Conservation (phyloP, 139 green algal species). For the Tetraselmis striata region DNA sequence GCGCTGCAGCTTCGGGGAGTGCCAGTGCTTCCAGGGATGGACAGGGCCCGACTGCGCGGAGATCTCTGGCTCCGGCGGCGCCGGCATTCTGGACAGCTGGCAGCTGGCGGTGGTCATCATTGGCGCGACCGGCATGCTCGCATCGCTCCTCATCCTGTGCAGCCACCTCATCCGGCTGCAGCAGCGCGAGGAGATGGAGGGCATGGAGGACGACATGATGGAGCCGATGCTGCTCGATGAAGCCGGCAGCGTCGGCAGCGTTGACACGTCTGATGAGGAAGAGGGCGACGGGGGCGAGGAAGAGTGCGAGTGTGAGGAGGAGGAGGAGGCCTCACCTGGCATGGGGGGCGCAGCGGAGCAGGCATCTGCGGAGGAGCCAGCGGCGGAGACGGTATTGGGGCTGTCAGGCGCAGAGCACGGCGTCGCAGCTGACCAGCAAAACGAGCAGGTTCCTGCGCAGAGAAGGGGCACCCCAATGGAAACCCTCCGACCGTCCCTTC, state of each 20-base stretch:
- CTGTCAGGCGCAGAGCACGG: too few relatives aligned
- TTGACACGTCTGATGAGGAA: constrained; percentile 30
- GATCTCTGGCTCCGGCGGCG: not conserved
- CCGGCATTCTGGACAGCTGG: not conserved
- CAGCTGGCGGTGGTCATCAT: not conserved
- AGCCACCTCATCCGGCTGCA: constrained; percentile 12
- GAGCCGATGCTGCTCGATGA: constrained; percentile 25
- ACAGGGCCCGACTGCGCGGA: constrained; percentile 38
- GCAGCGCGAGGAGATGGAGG: constrained; percentile 13
- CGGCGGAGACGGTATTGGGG: too few relatives aligned
- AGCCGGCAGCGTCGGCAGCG: constrained; percentile 26
- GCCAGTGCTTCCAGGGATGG: constrained; percentile 59
- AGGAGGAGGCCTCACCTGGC: constrained; percentile 19
- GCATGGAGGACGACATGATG: constrained; percentile 15
- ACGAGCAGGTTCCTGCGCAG: too few relatives aligned
- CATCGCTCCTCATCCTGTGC: constrained; percentile 46
- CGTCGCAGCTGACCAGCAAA: too few relatives aligned
- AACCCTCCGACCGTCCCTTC: too few relatives aligned
- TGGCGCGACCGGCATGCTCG: not conserved
- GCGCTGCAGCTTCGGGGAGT: constrained; percentile 47
- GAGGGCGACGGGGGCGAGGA: constrained; percentile 4
- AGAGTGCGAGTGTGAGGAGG: constrained; percentile 16
- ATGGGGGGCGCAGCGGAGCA: too few relatives aligned
- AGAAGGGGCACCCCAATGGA: too few relatives aligned
- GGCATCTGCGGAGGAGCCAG: too few relatives aligned